Conservation (phyloP, 1,139 yeast genomes). For the Debaryomyces nepalensis region DNA sequence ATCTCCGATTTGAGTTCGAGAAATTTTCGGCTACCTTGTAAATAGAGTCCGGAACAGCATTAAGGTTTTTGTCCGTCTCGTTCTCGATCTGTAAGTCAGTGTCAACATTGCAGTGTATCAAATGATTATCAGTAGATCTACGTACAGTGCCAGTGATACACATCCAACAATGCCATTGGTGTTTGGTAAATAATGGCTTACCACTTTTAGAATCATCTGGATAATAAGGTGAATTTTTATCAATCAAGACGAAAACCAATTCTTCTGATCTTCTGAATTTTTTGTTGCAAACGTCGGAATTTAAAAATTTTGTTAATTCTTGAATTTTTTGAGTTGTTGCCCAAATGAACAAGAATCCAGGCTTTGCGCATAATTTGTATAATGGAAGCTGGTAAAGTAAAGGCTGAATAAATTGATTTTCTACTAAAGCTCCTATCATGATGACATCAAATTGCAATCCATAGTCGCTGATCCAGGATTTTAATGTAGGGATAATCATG, state of each 20-base stretch:
- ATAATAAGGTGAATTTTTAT: constrained; percentile 61
- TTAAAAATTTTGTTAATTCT: constrained; percentile 61
- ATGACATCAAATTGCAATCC: constrained; percentile 81
- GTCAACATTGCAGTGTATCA: constrained; percentile 90
- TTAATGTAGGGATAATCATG: constrained; percentile 59
- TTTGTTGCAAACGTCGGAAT: constrained; percentile 64
- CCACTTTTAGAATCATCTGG: constrained; percentile 40
- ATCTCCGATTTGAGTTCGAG: constrained; percentile 75
- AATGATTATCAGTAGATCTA: constrained; percentile 78
- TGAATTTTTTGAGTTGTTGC: constrained; percentile 73
- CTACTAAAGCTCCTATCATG: constrained; percentile 86
- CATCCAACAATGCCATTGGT: constrained; percentile 97
- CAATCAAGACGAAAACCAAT: constrained; percentile 67
- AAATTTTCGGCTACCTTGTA: constrained; percentile 91
- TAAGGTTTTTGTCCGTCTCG: constrained; percentile 19
- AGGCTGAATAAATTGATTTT: constrained; percentile 67
- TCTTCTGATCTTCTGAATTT: constrained; percentile 91
- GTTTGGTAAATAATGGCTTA: constrained; percentile 38
- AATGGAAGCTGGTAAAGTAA: constrained; percentile 68
- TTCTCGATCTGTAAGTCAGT: constrained; percentile 76
- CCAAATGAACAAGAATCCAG: constrained; percentile 88
- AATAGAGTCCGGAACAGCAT: constrained; percentile 71
- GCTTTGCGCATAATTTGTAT: constrained; percentile 74
- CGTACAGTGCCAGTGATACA: constrained; percentile 94
- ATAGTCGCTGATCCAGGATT: constrained; percentile 60